Base-by-base conservation (phyloP, 2,329 filamentous ascomycete genomes). In the Juglanconis juglandina region DNA sequence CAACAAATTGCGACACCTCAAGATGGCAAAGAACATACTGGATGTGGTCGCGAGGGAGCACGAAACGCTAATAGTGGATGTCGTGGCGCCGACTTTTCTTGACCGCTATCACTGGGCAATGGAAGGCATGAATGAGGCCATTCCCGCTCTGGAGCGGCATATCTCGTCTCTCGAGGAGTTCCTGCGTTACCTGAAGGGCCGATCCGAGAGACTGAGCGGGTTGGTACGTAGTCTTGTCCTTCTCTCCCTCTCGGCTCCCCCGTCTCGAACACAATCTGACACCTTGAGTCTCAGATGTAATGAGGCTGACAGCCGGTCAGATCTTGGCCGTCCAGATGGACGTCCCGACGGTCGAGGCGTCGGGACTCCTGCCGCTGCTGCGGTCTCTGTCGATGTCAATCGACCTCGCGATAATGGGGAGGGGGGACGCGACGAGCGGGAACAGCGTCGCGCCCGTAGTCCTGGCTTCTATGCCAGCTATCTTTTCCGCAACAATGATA, bases 391-490 rank as follows among this genome's bases (percentile, higher is more conserved):
- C 55, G 35, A 51, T 11, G 14, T 13, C 47, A 35, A 34, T 24
- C 32, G 47, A 24, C 3, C 24, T 4, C 24, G 11, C 30, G 47
- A 14, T 33, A 41, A 10, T 17, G 30, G 7, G 30, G n/a, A 4
- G 10, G 24, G 14, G 48, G 3, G 7, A 39, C 5, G 9, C n/a
- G 44, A 14, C 65, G 63, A 32, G 62, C 65, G 24, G 61, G 61
- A 64, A 65, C 58, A 67, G 64, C n/a, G 66, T 68, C 6, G 67
- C 68, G 14, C 55, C 69, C 11, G 63, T 69, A 64, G 67, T 64
- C 2, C 68, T 68, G 68, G 56, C 60, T 17, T 69, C 68, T 54
- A 58, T 71, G n/a, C 68, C 67, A 10, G 68, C 60, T 10, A 70
- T 64, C 7, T 68, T 70, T 41, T 66, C 70, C 56, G 67, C 68